Evolutionary conservation across 768 basidiomycete genomes (phyloP), one percentile per base, ranked within the genome.

Genomic region (Tricholoma sp.): DNA sequence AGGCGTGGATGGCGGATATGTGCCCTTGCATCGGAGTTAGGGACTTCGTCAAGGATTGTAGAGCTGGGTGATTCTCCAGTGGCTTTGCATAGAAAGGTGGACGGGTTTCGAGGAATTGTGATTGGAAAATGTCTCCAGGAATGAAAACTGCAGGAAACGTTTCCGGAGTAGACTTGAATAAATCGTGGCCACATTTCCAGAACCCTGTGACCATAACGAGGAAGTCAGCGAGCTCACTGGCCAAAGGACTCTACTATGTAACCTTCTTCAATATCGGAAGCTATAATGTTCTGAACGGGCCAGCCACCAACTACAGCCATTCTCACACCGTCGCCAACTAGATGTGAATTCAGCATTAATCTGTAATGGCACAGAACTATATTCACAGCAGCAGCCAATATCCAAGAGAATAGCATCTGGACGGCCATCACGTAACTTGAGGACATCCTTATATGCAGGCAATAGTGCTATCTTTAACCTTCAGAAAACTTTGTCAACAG

Each of bases 141-240:
- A 85, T 46, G 63, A 85, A 85, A 0, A 69, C 65, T 1, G 74
- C 78, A 0, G 81, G 78, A 66, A 80, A 83, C 0, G 76, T 70
- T 49, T 74, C 66, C 0, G 74, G 73, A 0, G 69, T 78, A 12
- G 76, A 72, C 43, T 64, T 71, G 67, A 82, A 85, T 14, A 85
- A 69, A 39, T 75, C 67, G 57, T 85, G 81, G 1, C 83, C 83
- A 1, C 80, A 68, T 6, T 79, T 72, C 82, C 82, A 84, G 59
- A 80, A 78, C 32, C 73, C 83, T 83, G 57, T 45, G 43, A 12
- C 22, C 45, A 11, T 16, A 16, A 47, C 24, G 11, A 29, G 4
- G 27, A 37, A 22, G 32, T 41, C 11, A 39, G n/a, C 9, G 11
- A 45, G 4, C 5, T 10, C 19, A 50, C 11, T 22, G 16, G 52